These are phyloP conservation scores for Cyathus olla DNA, from an alignment of 1,284 basidiomycete genomes.

Conservation along the genomic window DNA sequence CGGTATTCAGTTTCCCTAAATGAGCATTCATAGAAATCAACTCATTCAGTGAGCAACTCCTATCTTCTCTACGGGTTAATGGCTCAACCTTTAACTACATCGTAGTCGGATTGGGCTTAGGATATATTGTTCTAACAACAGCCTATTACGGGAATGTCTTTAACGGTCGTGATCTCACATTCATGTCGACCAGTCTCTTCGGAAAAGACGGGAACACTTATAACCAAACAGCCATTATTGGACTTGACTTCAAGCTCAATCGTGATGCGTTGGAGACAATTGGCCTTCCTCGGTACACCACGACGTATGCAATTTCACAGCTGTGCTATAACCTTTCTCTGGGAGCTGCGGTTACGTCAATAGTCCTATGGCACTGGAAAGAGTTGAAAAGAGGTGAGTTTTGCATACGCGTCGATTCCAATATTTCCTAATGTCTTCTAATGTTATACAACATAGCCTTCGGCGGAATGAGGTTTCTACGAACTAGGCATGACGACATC, in stretches of 20 bases:
- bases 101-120: conserved; percentile 60
- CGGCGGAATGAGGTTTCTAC: conserved; percentile 52
- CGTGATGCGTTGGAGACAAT: conserved; percentile 45
- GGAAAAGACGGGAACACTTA: conserved; percentile 51
- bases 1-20: neutral
- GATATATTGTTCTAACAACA: conserved; percentile 57
- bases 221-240: conserved; percentile 58
- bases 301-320: conserved; percentile 61
- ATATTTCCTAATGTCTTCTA: neutral
- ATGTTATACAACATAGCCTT: conserved; percentile 41
- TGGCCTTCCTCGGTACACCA: conserved; percentile 60
- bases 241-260: conserved; percentile 53
- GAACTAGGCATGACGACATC: conserved; percentile 47
- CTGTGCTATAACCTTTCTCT: conserved; percentile 62
- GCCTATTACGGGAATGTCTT: conserved; percentile 63
- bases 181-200: conserved; percentile 64
- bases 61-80: too few species aligned
- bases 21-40: neutral
- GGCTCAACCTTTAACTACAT: neutral
- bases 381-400: conserved; percentile 45
- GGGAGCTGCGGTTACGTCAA: conserved; percentile 59
- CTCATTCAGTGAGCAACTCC: neutral
- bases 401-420: neutral
- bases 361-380: conserved; percentile 64
- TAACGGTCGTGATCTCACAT: conserved; percentile 56